Base-by-base conservation (phyloP, 495 filamentous ascomycete genomes). In the Podospora pseudocomata region DNA sequence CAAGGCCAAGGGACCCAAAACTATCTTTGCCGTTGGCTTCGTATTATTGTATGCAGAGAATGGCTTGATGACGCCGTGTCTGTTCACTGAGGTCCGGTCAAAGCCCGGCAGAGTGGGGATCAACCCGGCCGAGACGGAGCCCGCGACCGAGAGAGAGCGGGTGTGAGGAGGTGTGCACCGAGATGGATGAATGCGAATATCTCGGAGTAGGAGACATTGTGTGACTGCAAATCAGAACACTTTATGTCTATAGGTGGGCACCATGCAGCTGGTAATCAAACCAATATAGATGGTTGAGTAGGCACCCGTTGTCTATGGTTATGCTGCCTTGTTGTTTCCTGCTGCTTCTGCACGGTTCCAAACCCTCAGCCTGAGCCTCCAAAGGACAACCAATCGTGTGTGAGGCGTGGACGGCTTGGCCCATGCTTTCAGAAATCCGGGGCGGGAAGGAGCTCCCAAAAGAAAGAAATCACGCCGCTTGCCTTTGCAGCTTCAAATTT, bases 341-440 rank as follows among this genome's bases (percentile, higher is more conserved):
- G 59, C 59, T 57, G 72, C 53, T 80, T 80, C 78, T 73, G 65
- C 65, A 66, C 30, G 72, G 65, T 78, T 71, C 69, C 32, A 59
- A 13, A 20, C 30, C 77, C 76, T 69, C 53, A 58, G 68, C 62
- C 59, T 69, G 67, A 69, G 69, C 60, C 61, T 65, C 60, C 63
- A 49, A 67, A 56, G 64, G 30, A 66, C 61, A 65, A 65, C 73
- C 71, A 69, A 72, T 70, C 55, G 32, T 34, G 26, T 13, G 73
- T 65, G 65, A 64, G 68, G 67, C 23, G 30, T 63, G 66, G 65
- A 63, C 56, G 57, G 13, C 39, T 65, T 70, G 73, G 67, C 65
- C 73, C 71, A 67, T 71, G 71, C n/a, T 66, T 65, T 67, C 20
- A 63, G 53, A 56, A 53, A 28, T 63, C n/a, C 26, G 27, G 61